phyloP scores from a whole-genome alignment of 495 filamentous ascomycete genomes.

The Neurospora cerealis region DNA sequence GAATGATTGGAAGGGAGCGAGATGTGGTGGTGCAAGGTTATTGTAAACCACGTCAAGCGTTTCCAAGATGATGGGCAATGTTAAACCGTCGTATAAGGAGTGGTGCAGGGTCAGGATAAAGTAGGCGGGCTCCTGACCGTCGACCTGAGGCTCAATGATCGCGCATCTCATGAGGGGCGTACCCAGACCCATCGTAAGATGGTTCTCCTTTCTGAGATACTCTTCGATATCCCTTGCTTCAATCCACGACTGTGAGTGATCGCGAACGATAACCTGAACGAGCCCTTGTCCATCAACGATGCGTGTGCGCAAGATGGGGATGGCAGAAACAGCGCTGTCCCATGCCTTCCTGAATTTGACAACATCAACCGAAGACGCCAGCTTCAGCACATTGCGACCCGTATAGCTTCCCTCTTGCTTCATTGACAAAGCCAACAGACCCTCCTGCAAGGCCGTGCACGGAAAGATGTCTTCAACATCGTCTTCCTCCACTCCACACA shows the following conservation, averaged over 20 bases:
- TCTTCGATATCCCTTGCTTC: not conserved
- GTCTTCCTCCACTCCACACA: conserved; percentile 32
- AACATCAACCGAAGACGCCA: conserved; percentile 35
- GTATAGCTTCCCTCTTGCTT: conserved; percentile 44
- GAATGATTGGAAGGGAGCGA: conserved; percentile 33
- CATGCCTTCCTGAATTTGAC: conserved; percentile 44
- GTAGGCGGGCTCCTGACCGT: conserved; percentile 29
- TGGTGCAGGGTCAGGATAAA: conserved; percentile 59
- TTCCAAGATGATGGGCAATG: conserved; percentile 44
- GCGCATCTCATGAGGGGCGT: conserved; percentile 44
- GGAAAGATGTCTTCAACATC: conserved; percentile 49
- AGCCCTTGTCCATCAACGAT: conserved; percentile 37
- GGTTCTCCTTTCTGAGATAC: conserved; percentile 32
- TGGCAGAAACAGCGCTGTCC: no score
- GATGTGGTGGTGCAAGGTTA: conserved; percentile 29
- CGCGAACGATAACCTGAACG: conserved; percentile 38
- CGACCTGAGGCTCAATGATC: conserved; percentile 24
- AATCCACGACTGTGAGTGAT: not conserved
- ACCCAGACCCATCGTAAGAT: conserved; percentile 43
- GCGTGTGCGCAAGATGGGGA: conserved; percentile 48
- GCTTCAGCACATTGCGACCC: conserved; percentile 36
- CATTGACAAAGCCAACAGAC: conserved; percentile 39
- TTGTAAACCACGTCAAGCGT: conserved; percentile 35
- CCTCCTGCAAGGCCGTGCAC: conserved; percentile 56
- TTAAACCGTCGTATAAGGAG: conserved; percentile 61